phyloP scores from a whole-genome alignment of 2,329 filamentous ascomycete species.

The Penicillium sp. region DNA sequence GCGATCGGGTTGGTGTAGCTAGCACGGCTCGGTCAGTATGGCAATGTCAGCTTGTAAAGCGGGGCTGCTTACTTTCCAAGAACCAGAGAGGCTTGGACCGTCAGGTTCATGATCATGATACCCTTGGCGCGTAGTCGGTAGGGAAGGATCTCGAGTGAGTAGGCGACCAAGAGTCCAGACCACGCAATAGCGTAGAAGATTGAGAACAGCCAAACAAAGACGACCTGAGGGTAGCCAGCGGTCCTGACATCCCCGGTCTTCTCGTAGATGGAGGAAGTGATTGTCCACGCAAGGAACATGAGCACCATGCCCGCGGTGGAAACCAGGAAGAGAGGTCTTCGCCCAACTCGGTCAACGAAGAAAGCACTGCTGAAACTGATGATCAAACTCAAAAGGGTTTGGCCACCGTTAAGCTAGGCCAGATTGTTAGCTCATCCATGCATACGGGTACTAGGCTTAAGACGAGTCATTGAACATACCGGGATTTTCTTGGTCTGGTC shows the following conservation, averaged over 20 bases:
- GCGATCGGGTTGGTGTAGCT: constrained; percentile 30
- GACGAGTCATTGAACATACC: constrained; percentile 32
- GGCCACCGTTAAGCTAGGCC: constrained; percentile 53
- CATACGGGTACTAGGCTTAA: not conserved
- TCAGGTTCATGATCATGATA: constrained; percentile 44
- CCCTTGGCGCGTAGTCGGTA: constrained; percentile 42
- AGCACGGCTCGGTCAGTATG: not conserved
- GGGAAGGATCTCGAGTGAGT: constrained; percentile 35
- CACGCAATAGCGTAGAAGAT: constrained; percentile 35
- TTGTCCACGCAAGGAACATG: constrained; percentile 56
- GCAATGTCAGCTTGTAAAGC: not conserved
- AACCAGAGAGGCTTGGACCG: constrained; percentile 60
- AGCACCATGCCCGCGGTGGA: constrained; percentile 40
- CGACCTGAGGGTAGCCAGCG: constrained; percentile 21
- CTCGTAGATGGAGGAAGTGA: constrained; percentile 51
- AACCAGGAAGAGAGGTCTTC: constrained; percentile 58
- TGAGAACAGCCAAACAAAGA: constrained; percentile 30
- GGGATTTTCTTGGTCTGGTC: constrained; percentile 59
- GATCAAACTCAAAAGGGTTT: constrained; percentile 61
- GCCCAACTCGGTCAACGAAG: constrained; percentile 57
- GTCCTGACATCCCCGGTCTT: constrained; percentile 27
- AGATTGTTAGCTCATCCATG: constrained; percentile 15
- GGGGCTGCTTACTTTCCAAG: constrained; percentile 56
- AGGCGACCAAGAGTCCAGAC: constrained; percentile 30
- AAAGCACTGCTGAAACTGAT: constrained; percentile 59